Evolutionary conservation across 306 rosid genomes (phyloP).

Genomic region (Mucuna pruriens): DNA sequence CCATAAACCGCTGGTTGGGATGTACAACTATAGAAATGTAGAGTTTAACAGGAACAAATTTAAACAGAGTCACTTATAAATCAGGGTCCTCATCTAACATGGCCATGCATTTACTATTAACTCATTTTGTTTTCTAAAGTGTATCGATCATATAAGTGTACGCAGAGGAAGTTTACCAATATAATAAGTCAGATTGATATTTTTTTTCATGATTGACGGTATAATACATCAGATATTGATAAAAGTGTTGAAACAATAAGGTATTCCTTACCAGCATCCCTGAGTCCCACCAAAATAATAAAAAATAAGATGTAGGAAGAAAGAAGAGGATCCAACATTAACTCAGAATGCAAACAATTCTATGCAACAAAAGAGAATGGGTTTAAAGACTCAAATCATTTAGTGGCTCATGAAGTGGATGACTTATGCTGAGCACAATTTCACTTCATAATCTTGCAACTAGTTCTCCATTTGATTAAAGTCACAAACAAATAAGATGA

Average conservation of each 20-base stretch:
- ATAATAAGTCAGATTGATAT: background rate
- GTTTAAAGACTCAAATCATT: background rate
- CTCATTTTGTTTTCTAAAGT: conserved; percentile 7
- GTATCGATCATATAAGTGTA: conserved; percentile 10
- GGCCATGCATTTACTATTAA: background rate
- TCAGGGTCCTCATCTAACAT: background rate
- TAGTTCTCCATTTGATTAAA: background rate
- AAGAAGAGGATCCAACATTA: background rate
- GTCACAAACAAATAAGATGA: conserved; percentile 9
- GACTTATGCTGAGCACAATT: conserved; percentile 21
- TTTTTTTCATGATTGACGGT: background rate
- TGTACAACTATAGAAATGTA: background rate
- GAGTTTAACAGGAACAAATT: conserved; percentile 7
- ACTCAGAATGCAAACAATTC: conserved; percentile 29
- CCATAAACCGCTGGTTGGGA: conserved; percentile 27
- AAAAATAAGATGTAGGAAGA: background rate
- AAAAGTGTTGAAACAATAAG: background rate
- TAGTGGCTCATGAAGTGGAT: conserved; percentile 15
- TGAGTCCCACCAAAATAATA: background rate
- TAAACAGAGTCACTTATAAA: background rate
- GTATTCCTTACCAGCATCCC: background rate
- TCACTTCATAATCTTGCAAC: conserved; percentile 18
- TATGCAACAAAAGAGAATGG: background rate
- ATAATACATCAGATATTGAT: background rate
- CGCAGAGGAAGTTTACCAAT: background rate